Evolutionary conservation across 2,329 filamentous ascomycete species (phyloP).

Genomic region (Cytospora paraplurivora): DNA sequence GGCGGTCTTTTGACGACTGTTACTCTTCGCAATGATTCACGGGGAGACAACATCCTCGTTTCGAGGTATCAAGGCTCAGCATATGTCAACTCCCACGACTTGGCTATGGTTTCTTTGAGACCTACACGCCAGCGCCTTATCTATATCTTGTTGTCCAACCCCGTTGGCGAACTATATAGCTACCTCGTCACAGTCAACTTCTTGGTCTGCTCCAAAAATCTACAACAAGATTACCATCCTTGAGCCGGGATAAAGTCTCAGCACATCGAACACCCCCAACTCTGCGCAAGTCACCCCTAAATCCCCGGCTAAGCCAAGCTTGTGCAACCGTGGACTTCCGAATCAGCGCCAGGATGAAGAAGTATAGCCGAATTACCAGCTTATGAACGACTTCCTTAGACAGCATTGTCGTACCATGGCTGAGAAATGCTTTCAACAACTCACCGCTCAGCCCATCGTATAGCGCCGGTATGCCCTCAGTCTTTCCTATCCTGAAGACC

Average conservation of each 20-base stretch:
- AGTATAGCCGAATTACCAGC: constrained; percentile 72
- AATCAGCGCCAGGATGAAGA: constrained; percentile 57
- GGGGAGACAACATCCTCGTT: too few relatives aligned
- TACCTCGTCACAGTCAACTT: constrained; percentile 27
- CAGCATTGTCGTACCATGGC: constrained; percentile 84
- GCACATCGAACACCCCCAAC: constrained; percentile 1
- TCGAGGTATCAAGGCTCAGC: not conserved
- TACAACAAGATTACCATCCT: constrained; percentile 29
- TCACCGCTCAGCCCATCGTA: constrained; percentile 79
- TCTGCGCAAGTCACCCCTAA: not conserved
- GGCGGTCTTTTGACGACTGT: not conserved
- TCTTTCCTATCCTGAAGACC: constrained; percentile 58
- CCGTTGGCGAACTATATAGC: not conserved
- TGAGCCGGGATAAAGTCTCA: constrained; percentile 16
- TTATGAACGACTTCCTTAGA: constrained; percentile 78
- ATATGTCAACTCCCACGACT: not conserved
- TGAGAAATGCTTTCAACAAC: constrained; percentile 80
- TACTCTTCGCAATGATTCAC: not conserved
- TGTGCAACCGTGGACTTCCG: constrained; percentile 46
- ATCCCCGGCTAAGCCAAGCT: constrained; percentile 36
- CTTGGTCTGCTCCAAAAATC: constrained; percentile 34
- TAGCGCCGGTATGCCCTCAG: constrained; percentile 68
- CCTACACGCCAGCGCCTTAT: not conserved
- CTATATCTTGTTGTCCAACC: not conserved
- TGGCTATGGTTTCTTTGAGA: not conserved